Conservation (phyloP, 495 filamentous ascomycete genomes). For the Neurospora sp. region DNA sequence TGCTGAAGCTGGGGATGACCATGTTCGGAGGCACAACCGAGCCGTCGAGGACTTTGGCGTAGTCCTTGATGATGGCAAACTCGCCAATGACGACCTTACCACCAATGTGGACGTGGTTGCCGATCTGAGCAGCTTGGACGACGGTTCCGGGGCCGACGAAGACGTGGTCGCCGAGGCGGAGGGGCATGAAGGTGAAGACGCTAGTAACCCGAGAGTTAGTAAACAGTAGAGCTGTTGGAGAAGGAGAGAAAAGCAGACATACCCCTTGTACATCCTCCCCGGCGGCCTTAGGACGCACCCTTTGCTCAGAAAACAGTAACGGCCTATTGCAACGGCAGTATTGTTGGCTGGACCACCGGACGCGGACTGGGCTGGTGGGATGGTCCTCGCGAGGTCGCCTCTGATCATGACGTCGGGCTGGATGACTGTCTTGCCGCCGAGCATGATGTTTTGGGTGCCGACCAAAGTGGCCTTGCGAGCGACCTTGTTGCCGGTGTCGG, state of each 20-base stretch:
- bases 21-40: constrained; percentile 75
- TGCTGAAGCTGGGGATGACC: constrained; percentile 80
- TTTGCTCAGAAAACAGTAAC: constrained; percentile 76
- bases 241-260: constrained; percentile 4
- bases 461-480: constrained; percentile 81
- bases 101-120: constrained; percentile 76
- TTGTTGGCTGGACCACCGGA: constrained; percentile 30
- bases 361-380: constrained; percentile 22
- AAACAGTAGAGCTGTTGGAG: too few relatives aligned
- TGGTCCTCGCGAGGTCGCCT: constrained; percentile 68
- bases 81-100: constrained; percentile 63
- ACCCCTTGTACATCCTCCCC: constrained; percentile 59
- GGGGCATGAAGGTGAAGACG: constrained; percentile 63
- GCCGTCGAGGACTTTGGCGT: constrained; percentile 71
- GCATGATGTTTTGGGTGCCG: constrained; percentile 94
- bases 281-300: constrained; percentile 69
- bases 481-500: constrained; percentile 98
- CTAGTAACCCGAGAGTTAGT: too few relatives aligned
- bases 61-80: constrained; percentile 86
- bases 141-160: constrained; percentile 68
- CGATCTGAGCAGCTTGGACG: constrained; percentile 68
- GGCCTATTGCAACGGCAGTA: constrained; percentile 74
- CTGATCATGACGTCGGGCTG: constrained; percentile 85
- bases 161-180: constrained; percentile 88
- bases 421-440: constrained; percentile 91